These are phyloP conservation scores for Mycena sp. DNA, from an alignment of 1,284 basidiomycete species.

Conservation along the genomic window DNA sequence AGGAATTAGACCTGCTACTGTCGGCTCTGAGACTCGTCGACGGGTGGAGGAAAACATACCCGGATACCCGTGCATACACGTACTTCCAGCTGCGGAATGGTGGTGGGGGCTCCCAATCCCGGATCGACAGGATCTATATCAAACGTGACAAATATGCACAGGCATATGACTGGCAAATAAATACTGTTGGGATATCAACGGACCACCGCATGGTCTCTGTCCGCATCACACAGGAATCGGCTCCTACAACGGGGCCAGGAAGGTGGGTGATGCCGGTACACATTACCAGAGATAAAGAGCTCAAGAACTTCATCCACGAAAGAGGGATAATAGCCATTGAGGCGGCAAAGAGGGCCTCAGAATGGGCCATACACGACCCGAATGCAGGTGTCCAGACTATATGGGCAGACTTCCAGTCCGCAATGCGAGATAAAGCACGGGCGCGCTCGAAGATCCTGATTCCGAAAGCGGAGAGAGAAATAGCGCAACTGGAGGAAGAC, in stretches of 20 bases:
- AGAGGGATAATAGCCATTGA: background rate
- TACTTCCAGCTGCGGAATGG: constrained; percentile 23
- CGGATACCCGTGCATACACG: constrained; percentile 31
- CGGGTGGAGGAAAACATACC: constrained; percentile 40
- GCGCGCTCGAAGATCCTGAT: background rate
- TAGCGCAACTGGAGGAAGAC: background rate
- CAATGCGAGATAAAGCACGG: background rate
- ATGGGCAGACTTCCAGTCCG: background rate
- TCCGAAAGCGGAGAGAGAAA: constrained; percentile 4
- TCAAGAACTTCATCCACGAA: constrained; percentile 6
- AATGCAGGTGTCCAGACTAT: background rate
- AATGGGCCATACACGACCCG: background rate
- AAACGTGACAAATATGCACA: background rate
- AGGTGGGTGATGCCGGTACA: constrained; percentile 31
- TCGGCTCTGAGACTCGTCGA: constrained; percentile 29
- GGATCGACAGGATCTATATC: constrained; percentile 42
- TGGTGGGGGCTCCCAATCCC: constrained; percentile 17
- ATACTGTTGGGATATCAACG: constrained; percentile 18
- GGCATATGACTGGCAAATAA: constrained; percentile 39
- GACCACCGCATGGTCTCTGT: constrained; percentile 37
- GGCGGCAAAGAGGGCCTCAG: background rate
- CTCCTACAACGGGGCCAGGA: constrained; percentile 43
- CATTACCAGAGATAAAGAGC: constrained; percentile 27
- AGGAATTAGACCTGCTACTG: constrained; percentile 11
- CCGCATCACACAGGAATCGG: constrained; percentile 12